Evolutionary conservation across 176 grass and related monocot species (phyloP).

Genomic region (Cocos nucifera): DNA sequence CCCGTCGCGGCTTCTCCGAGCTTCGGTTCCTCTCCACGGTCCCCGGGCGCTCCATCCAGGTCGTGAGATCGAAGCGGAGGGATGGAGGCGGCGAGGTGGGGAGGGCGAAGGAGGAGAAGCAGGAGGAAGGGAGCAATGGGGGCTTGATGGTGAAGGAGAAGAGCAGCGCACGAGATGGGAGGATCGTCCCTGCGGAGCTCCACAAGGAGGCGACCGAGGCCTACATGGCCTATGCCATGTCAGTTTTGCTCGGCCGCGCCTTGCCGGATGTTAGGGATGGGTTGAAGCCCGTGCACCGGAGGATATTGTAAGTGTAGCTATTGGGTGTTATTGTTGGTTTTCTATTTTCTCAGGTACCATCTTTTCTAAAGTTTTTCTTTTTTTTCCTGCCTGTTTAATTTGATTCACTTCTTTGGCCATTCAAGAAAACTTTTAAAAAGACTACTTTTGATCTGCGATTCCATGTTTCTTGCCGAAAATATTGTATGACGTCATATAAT

Average conservation of each 20-base stretch:
- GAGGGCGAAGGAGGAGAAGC: constrained; percentile 8
- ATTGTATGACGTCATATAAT: too few relatives aligned
- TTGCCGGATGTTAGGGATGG: constrained; percentile 88
- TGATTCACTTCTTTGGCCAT: too few relatives aligned
- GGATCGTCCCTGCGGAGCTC: constrained; percentile 67
- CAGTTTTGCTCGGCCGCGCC: constrained; percentile 80
- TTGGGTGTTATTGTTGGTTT: constrained; percentile 5
- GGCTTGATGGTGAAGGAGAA: constrained; percentile 24
- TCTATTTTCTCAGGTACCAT: background rate
- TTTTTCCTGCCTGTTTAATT: too few relatives aligned
- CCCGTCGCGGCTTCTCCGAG: constrained; percentile 15
- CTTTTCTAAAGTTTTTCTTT: too few relatives aligned
- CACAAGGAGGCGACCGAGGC: constrained; percentile 87
- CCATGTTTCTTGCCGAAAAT: too few relatives aligned
- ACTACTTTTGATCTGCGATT: too few relatives aligned
- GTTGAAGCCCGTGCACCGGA: constrained; percentile 86
- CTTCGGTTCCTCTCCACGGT: constrained; percentile 27
- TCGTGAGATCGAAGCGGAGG: constrained; percentile 13
- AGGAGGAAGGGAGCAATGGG: constrained; percentile 8
- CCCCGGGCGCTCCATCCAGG: background rate
- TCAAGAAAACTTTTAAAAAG: too few relatives aligned
- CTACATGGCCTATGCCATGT: constrained; percentile 95
- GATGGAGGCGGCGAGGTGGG: constrained; percentile 2
- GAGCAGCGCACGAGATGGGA: constrained; percentile 17
- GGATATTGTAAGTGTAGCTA: constrained; percentile 67